Base-by-base conservation (phyloP, 768 basidiomycete species). In the Tephrocybe sp. region DNA sequence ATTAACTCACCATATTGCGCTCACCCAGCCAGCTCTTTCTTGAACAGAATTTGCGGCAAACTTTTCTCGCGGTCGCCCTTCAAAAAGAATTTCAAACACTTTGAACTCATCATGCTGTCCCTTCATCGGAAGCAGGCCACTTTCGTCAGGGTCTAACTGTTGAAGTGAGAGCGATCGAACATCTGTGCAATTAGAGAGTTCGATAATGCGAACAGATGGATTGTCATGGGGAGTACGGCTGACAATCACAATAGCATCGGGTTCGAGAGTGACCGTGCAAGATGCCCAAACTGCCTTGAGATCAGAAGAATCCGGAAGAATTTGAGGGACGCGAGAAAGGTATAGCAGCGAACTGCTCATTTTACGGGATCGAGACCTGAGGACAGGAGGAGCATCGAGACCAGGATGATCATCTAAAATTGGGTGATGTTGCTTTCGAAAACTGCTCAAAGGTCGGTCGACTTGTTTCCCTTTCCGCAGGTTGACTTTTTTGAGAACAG, bases 11-110 rank as follows among this genome's bases (percentile, higher is more conserved):
- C 88, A 90, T 40, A 89, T 79, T 3, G 82, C 78, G 57, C 83
- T 84, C 42, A 90, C 76, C 88, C 88, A 90, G 8, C 74, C 75
- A 3, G 85, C 86, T 43, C 88, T 72, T 48, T 86, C 84, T 50
- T 76, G 73, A 22, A 80, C 75, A 18, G 80, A 80, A 9, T 69
- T 62, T 2, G 78, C 80, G 0, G 84, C 86, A 61, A 90, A 87
- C 47, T 72, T 78, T 59, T 87, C 83, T 45, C 65, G 69, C 3
- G 64, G 65, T 19, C 70, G 64, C 12, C 73, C 79, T 45, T 79
- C 74, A 47, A 86, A 84, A 15, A 76, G 43, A n/a, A 90, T 57
- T 61, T 88, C 85, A 50, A 90, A 88, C 0, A 83, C 67, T 53
- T 78, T 79, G 42, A 76, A 55, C 40, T 78, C 74, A 21, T 70